Evolutionary conservation across 306 rosid species (phyloP).

Genomic region (Castanospermum australe): DNA sequence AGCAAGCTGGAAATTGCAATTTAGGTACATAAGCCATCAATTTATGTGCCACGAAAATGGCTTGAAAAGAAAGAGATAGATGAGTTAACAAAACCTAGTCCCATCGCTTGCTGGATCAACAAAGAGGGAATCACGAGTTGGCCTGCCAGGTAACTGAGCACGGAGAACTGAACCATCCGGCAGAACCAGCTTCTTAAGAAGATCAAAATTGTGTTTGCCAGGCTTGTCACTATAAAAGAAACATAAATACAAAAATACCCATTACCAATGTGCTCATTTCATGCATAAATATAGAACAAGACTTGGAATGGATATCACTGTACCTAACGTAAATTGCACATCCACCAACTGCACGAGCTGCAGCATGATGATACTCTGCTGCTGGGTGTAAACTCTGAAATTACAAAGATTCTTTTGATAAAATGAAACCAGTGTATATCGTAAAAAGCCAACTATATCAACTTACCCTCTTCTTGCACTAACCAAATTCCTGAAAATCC

Average conservation of each 20-base stretch:
- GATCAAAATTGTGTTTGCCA: conserved; percentile 64
- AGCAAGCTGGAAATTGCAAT: conserved; percentile 46
- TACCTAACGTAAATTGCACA: conserved; percentile 74
- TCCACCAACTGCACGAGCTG: conserved; percentile 75
- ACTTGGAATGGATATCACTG: background rate
- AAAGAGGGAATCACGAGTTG: conserved; percentile 59
- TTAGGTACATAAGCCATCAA: no score
- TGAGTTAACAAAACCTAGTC: conserved; percentile 35
- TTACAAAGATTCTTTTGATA: background rate
- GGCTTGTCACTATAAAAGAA: conserved; percentile 54
- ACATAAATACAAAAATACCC: background rate
- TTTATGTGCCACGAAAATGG: no score
- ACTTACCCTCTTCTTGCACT: no score
- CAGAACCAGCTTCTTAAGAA: conserved; percentile 64
- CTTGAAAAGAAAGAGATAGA: no score
- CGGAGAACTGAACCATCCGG: conserved; percentile 75
- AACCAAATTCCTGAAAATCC: no score
- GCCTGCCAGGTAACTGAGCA: conserved; percentile 65
- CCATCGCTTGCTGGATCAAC: conserved; percentile 74
- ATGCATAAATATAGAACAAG: background rate
- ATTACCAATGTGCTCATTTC: background rate
- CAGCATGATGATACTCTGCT: conserved; percentile 67
- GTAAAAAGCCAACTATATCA: no score
- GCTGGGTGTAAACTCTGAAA: conserved; percentile 62
- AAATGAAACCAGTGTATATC: no score